Percentiles rank a stretch among this genome's conserved stretches.
These are phyloP conservation scores for Sodiomyces alkalinus DNA, from an alignment of 2,329 filamentous ascomycete genomes.

Conservation along the genomic window DNA sequence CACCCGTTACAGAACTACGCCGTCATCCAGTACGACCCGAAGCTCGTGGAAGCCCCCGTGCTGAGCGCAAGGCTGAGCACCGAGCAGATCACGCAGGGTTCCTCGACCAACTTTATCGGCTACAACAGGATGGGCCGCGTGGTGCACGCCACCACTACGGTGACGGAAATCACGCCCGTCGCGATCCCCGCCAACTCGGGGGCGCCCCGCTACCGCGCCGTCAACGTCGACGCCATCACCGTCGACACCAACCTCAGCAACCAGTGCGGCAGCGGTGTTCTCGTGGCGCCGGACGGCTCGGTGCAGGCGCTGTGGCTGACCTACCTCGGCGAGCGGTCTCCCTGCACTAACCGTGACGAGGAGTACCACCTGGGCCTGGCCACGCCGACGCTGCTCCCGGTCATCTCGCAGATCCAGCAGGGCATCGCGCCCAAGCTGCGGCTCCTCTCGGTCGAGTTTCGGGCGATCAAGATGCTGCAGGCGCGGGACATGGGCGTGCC, in stretches of 20 bases:
- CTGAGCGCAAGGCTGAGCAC: slow-evolving; percentile 73
- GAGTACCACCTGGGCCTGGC: slow-evolving; percentile 92
- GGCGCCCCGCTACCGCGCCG: slow-evolving; percentile 82
- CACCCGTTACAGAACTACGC: slow-evolving; percentile 96
- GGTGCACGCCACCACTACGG: slow-evolving; percentile 83
- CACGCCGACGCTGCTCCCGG: slow-evolving; percentile 74
- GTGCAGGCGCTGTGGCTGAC: slow-evolving; percentile 95
- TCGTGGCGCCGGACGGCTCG: slow-evolving; percentile 77
- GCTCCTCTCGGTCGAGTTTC: slow-evolving; percentile 87
- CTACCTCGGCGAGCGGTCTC: slow-evolving; percentile 79
- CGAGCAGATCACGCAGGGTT: slow-evolving; percentile 77
- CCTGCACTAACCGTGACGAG: slow-evolving; percentile 69
- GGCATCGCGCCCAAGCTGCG: slow-evolving; percentile 68
- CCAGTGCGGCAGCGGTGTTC: slow-evolving; percentile 86
- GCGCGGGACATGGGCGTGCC: slow-evolving; percentile 93
- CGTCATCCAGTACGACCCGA: slow-evolving; percentile 87
- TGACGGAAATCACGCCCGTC: slow-evolving; percentile 94
- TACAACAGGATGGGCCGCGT: slow-evolving; percentile 93
- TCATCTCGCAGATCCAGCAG: slow-evolving; percentile 73
- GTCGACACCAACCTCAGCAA: slow-evolving; percentile 85
- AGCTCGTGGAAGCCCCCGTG: slow-evolving; percentile 84
- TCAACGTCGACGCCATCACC: slow-evolving; percentile 93
- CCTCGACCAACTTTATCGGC: slow-evolving; percentile 92
- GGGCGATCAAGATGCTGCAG: slow-evolving; percentile 92
- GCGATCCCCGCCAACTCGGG: slow-evolving; percentile 88